Percentiles rank a stretch among this genome's conserved stretches.
These are phyloP conservation scores for Verbena officinalis DNA, from an alignment of 257 asterid species.

Conservation along the genomic window DNA sequence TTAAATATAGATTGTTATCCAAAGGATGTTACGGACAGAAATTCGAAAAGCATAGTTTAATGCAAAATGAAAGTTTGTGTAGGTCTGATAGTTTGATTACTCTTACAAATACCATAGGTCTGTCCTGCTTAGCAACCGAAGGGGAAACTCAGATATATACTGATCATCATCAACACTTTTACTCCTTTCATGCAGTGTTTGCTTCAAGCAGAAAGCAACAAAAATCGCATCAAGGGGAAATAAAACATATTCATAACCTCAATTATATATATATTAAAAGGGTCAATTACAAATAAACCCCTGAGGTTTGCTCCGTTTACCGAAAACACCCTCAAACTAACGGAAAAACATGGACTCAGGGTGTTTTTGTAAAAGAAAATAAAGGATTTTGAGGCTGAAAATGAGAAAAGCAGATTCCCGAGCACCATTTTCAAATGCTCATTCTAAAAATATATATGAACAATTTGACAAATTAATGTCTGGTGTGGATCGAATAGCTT, in stretches of 20 bases:
- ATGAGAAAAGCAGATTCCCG: slow-evolving; percentile 5
- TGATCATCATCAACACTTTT: slow-evolving; percentile 39
- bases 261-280: no score
- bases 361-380: no score
- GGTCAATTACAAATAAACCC: no score
- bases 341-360: no score
- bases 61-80: slow-evolving; percentile 7
- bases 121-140: slow-evolving; percentile 53
- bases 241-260: no score
- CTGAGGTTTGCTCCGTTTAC: no score
- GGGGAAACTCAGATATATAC: slow-evolving; percentile 38
- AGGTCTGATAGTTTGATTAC: slow-evolving; percentile 40
- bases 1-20: neutral
- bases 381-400: slow-evolving; percentile 3
- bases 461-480: slow-evolving; percentile 7
- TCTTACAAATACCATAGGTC: slow-evolving; percentile 86
- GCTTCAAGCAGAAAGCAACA: slow-evolving; percentile 41
- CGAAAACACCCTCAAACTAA: no score
- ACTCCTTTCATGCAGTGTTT: slow-evolving; percentile 42
- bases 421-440: neutral
- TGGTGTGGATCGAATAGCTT: neutral
- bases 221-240: slow-evolving; percentile 28
- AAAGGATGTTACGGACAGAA: slow-evolving; percentile 3
- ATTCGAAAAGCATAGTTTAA: neutral
- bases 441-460: neutral